A percentile compares a stretch with the other conserved stretches of the same genome.
These are phyloP conservation scores for Aspergillus vadensis DNA, from an alignment of 2,329 filamentous ascomycete genomes.

Conservation along the genomic window DNA sequence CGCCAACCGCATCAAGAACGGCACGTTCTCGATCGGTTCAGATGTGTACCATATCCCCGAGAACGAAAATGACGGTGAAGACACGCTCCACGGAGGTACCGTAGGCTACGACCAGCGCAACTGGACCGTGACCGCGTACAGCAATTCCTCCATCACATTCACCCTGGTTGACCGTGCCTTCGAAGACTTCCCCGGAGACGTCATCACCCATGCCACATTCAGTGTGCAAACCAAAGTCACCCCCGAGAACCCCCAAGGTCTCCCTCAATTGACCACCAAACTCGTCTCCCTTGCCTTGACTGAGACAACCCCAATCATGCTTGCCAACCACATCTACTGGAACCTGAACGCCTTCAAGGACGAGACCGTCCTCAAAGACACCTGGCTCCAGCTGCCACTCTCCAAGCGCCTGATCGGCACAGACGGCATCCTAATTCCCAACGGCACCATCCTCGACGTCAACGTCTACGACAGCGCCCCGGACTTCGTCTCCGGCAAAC, in stretches of 20 bases:
- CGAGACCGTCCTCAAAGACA: conserved; percentile 46
- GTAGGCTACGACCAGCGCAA: conserved; percentile 53
- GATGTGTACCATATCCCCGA: conserved; percentile 50
- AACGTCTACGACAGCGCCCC: conserved; percentile 59
- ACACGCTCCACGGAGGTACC: conserved; percentile 56
- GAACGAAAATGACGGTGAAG: conserved; percentile 54
- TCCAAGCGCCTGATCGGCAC: conserved; percentile 48
- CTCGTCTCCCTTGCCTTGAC: conserved; percentile 50
- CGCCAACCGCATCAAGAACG: conserved; percentile 59
- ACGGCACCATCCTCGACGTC: conserved; percentile 72
- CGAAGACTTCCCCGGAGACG: conserved; percentile 50
- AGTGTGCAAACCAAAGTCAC: conserved; percentile 43
- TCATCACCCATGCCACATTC: conserved; percentile 50
- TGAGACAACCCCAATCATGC: conserved; percentile 53
- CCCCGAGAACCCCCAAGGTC: conserved; percentile 42
- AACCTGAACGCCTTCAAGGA: conserved; percentile 53
- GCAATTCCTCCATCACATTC: conserved; percentile 49
- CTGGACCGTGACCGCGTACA: conserved; percentile 51
- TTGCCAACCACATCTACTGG: conserved; percentile 55
- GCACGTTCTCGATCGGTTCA: conserved; percentile 55
- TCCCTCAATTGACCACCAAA: conserved; percentile 47
- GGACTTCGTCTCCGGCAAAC: conserved; percentile 75
- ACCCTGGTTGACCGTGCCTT: conserved; percentile 47
- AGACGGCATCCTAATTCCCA: conserved; percentile 70
- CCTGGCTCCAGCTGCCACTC: conserved; percentile 48